Percentiles rank a stretch among this genome's conserved stretches.
These are phyloP conservation scores for Kappamyces sp. DNA, from an alignment of 192 early-diverging fungal genomes.

Conservation along the genomic window DNA sequence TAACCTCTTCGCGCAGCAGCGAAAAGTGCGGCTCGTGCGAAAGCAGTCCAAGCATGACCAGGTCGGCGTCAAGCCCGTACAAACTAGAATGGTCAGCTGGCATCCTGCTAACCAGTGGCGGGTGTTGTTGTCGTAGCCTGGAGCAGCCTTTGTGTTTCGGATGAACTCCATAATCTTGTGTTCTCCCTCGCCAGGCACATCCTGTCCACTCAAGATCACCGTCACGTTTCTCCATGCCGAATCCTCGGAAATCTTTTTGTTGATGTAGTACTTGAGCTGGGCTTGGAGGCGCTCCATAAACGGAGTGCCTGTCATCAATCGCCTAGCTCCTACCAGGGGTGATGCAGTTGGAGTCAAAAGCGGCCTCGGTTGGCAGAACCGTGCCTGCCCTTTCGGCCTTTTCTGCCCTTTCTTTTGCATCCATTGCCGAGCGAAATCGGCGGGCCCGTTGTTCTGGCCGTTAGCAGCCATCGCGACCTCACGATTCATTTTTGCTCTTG, in stretches of 20 bases:
- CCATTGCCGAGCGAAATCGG: conserved; percentile 50
- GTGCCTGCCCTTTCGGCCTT: conserved; percentile 67
- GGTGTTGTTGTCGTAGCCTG: conserved; percentile 84
- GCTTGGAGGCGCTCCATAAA: conserved; percentile 91
- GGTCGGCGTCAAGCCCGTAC: conserved; percentile 76
- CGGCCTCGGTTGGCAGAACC: conserved; percentile 46
- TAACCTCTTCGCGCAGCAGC: conserved; percentile 91
- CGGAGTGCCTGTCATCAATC: conserved; percentile 60
- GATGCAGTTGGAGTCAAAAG: conserved; percentile 57
- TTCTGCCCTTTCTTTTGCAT: conserved; percentile 44
- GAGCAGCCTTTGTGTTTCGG: conserved; percentile 68
- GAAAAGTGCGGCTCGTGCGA: conserved; percentile 97
- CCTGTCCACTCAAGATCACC: conserved; percentile 88
- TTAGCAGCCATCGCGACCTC: neutral
- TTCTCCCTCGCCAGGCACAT: conserved; percentile 96
- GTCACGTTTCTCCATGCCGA: conserved; percentile 79
- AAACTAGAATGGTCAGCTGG: too few species aligned
- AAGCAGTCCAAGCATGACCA: conserved; percentile 94
- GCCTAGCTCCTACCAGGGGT: conserved; percentile 37
- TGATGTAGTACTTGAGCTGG: conserved; percentile 82
- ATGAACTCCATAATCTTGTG: conserved; percentile 99
- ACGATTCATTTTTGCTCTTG: conserved; percentile 57
- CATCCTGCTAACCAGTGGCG: conserved; percentile 60
- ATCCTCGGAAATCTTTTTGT: conserved; percentile 79
- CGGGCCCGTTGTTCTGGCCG: conserved; percentile 43